Percentiles rank a stretch among this genome's conserved stretches.
phyloP scores from a whole-genome alignment of 177 flowering plant species.

The Vitis hybrid region DNA sequence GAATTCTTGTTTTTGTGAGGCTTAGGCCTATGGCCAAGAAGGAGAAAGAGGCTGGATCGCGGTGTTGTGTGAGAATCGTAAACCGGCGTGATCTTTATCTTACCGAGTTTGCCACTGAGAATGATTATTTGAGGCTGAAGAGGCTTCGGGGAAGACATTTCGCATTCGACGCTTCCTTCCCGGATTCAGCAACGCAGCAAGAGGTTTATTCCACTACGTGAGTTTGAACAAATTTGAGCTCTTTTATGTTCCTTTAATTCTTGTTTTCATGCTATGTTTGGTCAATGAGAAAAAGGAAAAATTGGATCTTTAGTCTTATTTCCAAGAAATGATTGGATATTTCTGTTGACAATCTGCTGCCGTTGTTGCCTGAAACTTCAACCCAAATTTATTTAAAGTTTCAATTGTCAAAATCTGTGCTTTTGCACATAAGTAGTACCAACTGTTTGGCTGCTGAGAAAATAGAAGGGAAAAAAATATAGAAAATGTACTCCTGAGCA shows the following conservation, averaged over 20 bases:
- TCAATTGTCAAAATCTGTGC: too few species aligned
- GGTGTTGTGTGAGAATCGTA: conserved; percentile 68
- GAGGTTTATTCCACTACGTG: conserved; percentile 88
- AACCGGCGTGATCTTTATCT: conserved; percentile 66
- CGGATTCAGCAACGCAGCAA: conserved; percentile 70
- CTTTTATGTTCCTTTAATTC: neutral
- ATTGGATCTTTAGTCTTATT: neutral
- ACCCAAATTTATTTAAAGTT: neutral
- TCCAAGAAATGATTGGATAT: neutral
- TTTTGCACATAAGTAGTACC: too few species aligned
- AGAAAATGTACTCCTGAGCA: too few species aligned
- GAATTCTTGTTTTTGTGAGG: conserved; percentile 90
- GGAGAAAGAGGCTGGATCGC: conserved; percentile 78
- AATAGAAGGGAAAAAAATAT: too few species aligned
- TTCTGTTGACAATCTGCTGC: neutral
- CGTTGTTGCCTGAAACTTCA: neutral
- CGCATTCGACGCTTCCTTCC: conserved; percentile 79
- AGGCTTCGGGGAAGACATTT: conserved; percentile 87
- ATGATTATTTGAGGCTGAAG: conserved; percentile 85
- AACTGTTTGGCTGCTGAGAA: too few species aligned
- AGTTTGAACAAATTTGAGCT: conserved; percentile 17
- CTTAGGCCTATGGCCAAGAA: conserved; percentile 85
- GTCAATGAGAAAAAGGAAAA: neutral
- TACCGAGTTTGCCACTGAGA: conserved; percentile 74
- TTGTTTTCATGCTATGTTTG: neutral